A percentile compares a stretch with the other conserved stretches of the same genome.
phyloP scores from a whole-genome alignment of 768 basidiomycete species.

The Clavaria fumosa region DNA sequence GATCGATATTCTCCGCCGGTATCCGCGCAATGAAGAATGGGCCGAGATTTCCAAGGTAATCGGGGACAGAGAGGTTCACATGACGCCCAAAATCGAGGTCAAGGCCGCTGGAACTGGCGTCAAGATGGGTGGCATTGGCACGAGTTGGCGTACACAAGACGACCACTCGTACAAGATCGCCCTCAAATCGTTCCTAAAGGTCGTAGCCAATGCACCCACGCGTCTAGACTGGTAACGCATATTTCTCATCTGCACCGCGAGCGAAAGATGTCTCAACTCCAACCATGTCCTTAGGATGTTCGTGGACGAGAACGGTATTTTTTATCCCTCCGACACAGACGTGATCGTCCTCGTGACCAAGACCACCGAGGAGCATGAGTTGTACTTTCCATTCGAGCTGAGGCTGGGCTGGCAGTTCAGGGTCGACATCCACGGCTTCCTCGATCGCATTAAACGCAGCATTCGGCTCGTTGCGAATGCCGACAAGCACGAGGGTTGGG shows the following conservation, averaged over 20 bases:
- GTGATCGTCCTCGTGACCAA: neutral
- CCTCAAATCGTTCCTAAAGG: neutral
- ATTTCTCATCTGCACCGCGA: too few species aligned
- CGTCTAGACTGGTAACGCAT: neutral
- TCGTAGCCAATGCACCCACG: neutral
- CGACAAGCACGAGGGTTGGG: neutral
- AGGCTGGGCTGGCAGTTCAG: neutral
- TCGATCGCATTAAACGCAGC: neutral
- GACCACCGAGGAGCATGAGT: neutral
- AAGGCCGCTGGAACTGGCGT: neutral
- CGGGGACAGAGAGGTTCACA: neutral
- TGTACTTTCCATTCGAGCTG: neutral
- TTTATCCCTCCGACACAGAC: neutral
- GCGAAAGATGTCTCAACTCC: neutral
- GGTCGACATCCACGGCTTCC: neutral
- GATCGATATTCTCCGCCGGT: neutral
- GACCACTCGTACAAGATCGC: neutral
- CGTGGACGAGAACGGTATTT: neutral
- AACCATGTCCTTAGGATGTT: neutral
- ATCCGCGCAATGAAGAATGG: neutral
- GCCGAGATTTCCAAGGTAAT: neutral
- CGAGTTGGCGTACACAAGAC: neutral
- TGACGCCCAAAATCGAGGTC: neutral
- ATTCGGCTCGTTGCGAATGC: neutral
- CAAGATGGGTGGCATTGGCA: neutral